Conservation (phyloP, 495 filamentous ascomycete species). For the Pyronema omphalodes region DNA sequence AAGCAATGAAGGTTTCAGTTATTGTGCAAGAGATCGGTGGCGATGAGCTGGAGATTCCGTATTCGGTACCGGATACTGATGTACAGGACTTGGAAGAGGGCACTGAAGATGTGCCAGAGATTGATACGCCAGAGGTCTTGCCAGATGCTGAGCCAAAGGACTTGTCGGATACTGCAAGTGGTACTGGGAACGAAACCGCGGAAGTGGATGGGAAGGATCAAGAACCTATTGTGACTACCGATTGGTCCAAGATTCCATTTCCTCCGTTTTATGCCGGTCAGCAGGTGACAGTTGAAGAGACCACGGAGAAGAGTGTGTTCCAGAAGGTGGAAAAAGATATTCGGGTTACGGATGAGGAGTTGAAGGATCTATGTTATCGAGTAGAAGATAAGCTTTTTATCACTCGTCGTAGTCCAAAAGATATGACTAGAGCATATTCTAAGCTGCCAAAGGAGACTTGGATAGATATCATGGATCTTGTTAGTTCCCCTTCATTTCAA, state of each 20-base stretch:
- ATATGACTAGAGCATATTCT: background rate
- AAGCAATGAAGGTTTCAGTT: too few species aligned
- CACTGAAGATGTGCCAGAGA: background rate
- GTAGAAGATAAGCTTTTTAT: background rate
- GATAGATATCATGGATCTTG: background rate
- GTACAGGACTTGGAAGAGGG: background rate
- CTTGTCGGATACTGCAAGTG: background rate
- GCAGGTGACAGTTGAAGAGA: background rate
- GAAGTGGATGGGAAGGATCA: background rate
- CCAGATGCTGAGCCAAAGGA: background rate
- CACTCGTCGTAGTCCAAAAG: background rate
- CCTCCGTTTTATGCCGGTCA: background rate
- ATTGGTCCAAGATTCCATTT: background rate
- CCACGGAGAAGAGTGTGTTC: background rate
- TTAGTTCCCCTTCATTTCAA: background rate
- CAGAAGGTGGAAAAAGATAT: background rate
- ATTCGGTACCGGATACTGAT: background rate
- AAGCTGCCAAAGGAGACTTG: background rate
- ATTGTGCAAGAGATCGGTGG: too few species aligned
- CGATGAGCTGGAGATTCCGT: background rate
- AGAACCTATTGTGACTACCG: background rate
- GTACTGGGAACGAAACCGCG: background rate
- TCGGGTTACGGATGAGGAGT: background rate
- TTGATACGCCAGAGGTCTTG: background rate
- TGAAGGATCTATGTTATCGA: background rate